A percentile compares a stretch with the other conserved stretches of the same genome.
These are phyloP conservation scores for Prunus armeniaca DNA, from an alignment of 306 rosid species.

Conservation along the genomic window DNA sequence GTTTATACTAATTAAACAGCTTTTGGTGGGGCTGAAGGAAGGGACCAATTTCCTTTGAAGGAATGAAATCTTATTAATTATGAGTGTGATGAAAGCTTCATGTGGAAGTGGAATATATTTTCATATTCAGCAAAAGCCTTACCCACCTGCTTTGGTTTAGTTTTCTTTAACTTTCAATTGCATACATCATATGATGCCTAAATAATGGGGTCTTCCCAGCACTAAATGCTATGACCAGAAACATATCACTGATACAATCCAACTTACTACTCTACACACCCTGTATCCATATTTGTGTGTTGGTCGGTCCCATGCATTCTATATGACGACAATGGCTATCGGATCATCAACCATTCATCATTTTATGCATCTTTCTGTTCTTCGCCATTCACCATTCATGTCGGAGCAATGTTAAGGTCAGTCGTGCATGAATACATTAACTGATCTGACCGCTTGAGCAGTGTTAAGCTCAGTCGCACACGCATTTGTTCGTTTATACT, in stretches of 20 bases:
- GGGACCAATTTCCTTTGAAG: slow-evolving; percentile 14
- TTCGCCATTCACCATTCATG: not conserved
- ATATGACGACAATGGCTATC: slow-evolving; percentile 9
- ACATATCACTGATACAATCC: slow-evolving; percentile 4
- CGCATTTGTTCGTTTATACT: no score
- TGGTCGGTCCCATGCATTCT: slow-evolving; percentile 30
- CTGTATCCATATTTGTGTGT: slow-evolving; percentile 20
- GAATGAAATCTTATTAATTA: not conserved
- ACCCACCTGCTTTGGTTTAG: slow-evolving; percentile 2
- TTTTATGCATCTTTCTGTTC: slow-evolving; percentile 18
- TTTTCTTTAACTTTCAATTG: slow-evolving; percentile 15
- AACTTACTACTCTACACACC: slow-evolving; percentile 17
- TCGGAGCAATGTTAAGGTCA: no score
- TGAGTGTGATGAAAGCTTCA: slow-evolving; percentile 10
- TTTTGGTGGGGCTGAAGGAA: slow-evolving; percentile 9
- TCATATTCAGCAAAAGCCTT: slow-evolving; percentile 25
- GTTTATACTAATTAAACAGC: not conserved
- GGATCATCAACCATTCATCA: slow-evolving; percentile 24
- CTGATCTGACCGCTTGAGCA: no score
- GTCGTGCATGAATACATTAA: no score
- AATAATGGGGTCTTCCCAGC: slow-evolving; percentile 27
- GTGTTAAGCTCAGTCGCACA: no score
- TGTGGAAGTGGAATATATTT: slow-evolving; percentile 17
- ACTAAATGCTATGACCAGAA: slow-evolving; percentile 22
- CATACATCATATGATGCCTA: slow-evolving; percentile 13